Percentiles rank a stretch among this genome's conserved stretches.
phyloP scores from a whole-genome alignment of 2,329 filamentous ascomycete species.

The Helminthosporium solani region DNA sequence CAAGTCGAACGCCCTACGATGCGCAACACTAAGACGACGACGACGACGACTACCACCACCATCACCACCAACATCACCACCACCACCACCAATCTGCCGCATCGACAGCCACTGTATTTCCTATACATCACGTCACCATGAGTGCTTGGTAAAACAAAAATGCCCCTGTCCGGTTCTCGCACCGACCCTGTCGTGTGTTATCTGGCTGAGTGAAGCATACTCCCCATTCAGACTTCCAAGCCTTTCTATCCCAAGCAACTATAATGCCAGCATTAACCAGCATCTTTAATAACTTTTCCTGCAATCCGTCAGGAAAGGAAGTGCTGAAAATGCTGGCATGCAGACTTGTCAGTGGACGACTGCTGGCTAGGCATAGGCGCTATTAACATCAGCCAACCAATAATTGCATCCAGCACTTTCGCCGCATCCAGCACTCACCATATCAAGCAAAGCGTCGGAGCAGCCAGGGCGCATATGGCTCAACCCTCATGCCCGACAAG shows the following conservation, averaged over 20 bases:
- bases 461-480: not conserved
- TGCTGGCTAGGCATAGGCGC: constrained; percentile 6
- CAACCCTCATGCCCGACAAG: not conserved
- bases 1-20: not conserved
- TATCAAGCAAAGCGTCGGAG: not conserved
- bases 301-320: not conserved
- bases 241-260: not conserved
- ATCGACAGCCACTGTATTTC: not conserved
- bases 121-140: not conserved
- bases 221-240: too few species aligned
- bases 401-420: not conserved
- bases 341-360: not conserved
- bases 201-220: too few species aligned
- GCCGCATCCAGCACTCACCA: not conserved
- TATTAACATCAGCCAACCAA: constrained; percentile 16
- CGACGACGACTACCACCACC: too few species aligned
- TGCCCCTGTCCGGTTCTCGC: too few species aligned
- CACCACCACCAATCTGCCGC: constrained; percentile 17
- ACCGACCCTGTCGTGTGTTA: too few species aligned
- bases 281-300: not conserved
- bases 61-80: too few species aligned
- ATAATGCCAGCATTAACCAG: not conserved
- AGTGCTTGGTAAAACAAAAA: constrained; percentile 3
- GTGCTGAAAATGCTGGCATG: not conserved
- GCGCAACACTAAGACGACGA: not conserved